Evolutionary conservation across 345 rosid genomes (phyloP).

Genomic region (Kandelia obovata): DNA sequence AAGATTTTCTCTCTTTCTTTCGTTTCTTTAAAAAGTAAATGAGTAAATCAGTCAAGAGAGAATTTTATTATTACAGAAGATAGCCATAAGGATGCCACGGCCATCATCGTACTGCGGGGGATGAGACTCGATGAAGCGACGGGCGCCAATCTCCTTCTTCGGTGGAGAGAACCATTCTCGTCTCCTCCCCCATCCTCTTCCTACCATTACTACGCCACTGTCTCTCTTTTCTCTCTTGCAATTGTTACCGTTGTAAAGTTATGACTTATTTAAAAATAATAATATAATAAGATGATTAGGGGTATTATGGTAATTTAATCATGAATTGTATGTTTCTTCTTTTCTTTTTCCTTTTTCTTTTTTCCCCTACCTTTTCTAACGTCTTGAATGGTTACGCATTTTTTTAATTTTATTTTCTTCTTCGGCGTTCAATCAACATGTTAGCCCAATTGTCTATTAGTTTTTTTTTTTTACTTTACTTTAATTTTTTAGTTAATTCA

Average conservation of each 20-base stretch:
- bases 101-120: constrained; percentile 67
- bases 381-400: too few species aligned
- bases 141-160: constrained; percentile 64
- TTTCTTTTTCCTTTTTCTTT: too few species aligned
- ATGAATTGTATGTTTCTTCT: background rate
- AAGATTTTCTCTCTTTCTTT: too few species aligned
- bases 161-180: constrained; percentile 53
- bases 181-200: constrained; percentile 29
- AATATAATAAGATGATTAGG: background rate
- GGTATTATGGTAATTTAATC: background rate
- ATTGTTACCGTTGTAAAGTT: too few species aligned
- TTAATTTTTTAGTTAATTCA: too few species aligned
- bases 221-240: background rate
- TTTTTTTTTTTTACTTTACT: too few species aligned
- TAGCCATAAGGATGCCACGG: constrained; percentile 81
- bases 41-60: background rate
- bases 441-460: too few species aligned
- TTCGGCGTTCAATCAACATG: too few species aligned
- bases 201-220: background rate
- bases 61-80: constrained; percentile 54
- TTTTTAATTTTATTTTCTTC: too few species aligned
- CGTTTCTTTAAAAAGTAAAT: too few species aligned
- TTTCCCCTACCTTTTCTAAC: too few species aligned
- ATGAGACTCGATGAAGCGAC: constrained; percentile 69
- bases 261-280: background rate